Base-by-base conservation (phyloP, 2,329 filamentous ascomycete genomes). In the Knoxdaviesia capensis region DNA sequence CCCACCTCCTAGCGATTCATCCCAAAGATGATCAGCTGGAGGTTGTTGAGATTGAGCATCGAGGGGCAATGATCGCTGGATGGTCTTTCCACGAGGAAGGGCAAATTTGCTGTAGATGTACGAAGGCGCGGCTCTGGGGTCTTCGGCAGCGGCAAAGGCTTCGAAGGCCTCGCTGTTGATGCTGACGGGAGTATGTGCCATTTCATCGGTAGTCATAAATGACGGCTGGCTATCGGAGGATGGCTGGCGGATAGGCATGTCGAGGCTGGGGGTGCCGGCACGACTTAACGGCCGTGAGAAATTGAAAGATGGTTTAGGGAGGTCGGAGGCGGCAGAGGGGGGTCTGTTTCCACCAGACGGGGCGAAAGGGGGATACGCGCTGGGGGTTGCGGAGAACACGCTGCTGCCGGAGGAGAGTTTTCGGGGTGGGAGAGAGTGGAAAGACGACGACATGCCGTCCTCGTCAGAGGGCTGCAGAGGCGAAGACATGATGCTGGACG, bases 201-300 rank as follows among this genome's bases (percentile, higher is more conserved):
- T 66, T 32, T 84, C 79, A 48, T 80, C 77, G 5, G 68, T 65
- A 41, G 77, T 62, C 31, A 72, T 58, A 43, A 80, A 70, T 4
- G 74, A 77, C 0, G 70, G 68, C 46, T 80, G 76, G 51, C 75
- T 80, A 50, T 82, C 77, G 5, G 68, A 74, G 20, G 77, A 80
- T 6, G 71, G 64, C 53, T 80, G 74, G 34, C 75, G 65, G 7
- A 66, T 65, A 39, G 75, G 74, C 37, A 61, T 56, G n/a, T 79
- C 72, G 49, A 68, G 61, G 38, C 53, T 60, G 10, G 73, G 72
- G 8, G 70, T 76, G 46, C 74, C 75, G 46, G 76, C 71, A 53
- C 79, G 70, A 57, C 88, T 94, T 46, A 93, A 61, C 0, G 90
- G 90, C 37, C 90, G 73, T 1, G 90, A 96, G 57, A 96, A 96